These are phyloP conservation scores for Exophiala phaeomuriformis DNA, from an alignment of 2,329 filamentous ascomycete genomes.

Conservation along the genomic window DNA sequence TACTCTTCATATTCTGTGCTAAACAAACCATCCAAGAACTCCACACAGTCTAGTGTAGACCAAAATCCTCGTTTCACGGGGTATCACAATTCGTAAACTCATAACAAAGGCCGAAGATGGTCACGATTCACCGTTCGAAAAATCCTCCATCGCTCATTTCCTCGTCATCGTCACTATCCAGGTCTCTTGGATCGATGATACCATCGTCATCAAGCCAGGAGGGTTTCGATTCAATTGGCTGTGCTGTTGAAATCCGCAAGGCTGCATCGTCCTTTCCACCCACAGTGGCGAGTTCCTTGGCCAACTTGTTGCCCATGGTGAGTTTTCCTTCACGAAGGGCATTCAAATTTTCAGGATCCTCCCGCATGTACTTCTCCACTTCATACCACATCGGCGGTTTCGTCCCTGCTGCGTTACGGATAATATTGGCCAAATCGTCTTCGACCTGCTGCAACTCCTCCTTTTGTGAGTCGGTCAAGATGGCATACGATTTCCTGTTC, in stretches of 20 bases:
- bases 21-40: background rate
- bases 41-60: background rate
- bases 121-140: slow-evolving; percentile 31
- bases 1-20: background rate
- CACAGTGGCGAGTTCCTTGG: slow-evolving; percentile 9
- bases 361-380: slow-evolving; percentile 40
- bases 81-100: slow-evolving; percentile 18
- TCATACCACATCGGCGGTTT: slow-evolving; percentile 41
- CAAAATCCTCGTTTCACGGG: background rate
- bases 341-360: slow-evolving; percentile 35
- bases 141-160: slow-evolving; percentile 35
- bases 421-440: slow-evolving; percentile 15
- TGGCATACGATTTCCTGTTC: slow-evolving; percentile 18
- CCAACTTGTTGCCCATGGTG: slow-evolving; percentile 6
- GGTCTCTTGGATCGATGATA: slow-evolving; percentile 17
- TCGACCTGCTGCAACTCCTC: slow-evolving; percentile 22
- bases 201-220: slow-evolving; percentile 20
- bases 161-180: slow-evolving; percentile 18
- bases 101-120: background rate
- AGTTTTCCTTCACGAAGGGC: slow-evolving; percentile 29
- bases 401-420: slow-evolving; percentile 12
- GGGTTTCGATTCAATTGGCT: slow-evolving; percentile 4
- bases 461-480: slow-evolving; percentile 21
- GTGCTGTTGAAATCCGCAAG: slow-evolving; percentile 4
- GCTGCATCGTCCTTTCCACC: slow-evolving; percentile 13